phyloP scores from a whole-genome alignment of 495 filamentous ascomycete genomes.

The Apodospora peruviana region DNA sequence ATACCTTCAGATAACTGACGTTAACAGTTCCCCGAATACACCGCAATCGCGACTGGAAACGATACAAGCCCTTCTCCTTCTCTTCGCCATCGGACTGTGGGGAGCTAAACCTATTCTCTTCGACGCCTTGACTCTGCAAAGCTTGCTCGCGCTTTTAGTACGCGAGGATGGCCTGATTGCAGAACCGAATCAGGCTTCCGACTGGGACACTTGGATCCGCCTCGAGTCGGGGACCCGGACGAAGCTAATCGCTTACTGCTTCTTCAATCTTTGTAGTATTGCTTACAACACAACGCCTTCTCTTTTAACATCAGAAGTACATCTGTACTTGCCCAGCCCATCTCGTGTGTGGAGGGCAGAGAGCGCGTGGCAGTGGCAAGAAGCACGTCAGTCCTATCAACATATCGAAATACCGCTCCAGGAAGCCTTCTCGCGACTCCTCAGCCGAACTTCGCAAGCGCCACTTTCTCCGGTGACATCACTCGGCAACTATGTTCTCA shows the following conservation, averaged over 20 bases:
- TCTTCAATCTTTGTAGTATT: slow-evolving; percentile 55
- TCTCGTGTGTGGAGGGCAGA: slow-evolving; percentile 49
- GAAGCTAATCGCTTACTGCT: slow-evolving; percentile 53
- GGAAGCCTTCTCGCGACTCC: slow-evolving; percentile 41
- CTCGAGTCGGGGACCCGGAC: slow-evolving; percentile 49
- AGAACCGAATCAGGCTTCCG: slow-evolving; percentile 28
- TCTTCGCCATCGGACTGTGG: slow-evolving; percentile 55
- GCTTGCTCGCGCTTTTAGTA: slow-evolving; percentile 46
- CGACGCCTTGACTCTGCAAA: slow-evolving; percentile 50
- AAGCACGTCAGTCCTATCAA: slow-evolving; percentile 36
- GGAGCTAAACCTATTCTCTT: slow-evolving; percentile 51
- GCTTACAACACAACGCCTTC: slow-evolving; percentile 53
- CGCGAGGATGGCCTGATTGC: slow-evolving; percentile 48
- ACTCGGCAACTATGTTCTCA: slow-evolving; percentile 61
- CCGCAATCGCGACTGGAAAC: slow-evolving; percentile 51
- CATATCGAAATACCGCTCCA: slow-evolving; percentile 44
- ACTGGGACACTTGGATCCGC: slow-evolving; percentile 57
- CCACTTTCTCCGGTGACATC: slow-evolving; percentile 52
- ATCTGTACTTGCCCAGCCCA: slow-evolving; percentile 54
- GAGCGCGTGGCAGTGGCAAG: slow-evolving; percentile 45
- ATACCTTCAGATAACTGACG: slow-evolving; percentile 10
- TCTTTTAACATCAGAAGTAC: slow-evolving; percentile 58
- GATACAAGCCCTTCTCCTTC: slow-evolving; percentile 49
- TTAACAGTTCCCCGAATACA: slow-evolving; percentile 41
- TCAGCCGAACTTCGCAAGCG: slow-evolving; percentile 39